Evolutionary conservation across 805 yeast species (phyloP).

Genomic region (Martiniozyma abietophila): DNA sequence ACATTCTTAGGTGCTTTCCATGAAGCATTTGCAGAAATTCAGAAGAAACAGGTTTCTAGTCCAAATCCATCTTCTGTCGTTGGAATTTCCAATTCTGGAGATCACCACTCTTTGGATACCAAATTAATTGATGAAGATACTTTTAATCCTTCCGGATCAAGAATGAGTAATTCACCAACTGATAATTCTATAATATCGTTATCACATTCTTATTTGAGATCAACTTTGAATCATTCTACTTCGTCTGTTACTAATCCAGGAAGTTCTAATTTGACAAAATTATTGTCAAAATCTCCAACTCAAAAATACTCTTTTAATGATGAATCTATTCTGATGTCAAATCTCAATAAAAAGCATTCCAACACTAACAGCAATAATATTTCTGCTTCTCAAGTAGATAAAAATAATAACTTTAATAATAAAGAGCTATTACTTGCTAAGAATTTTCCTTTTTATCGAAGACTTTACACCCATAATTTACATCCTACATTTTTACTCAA

Average conservation of each 20-base stretch:
- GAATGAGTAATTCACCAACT: too few species aligned
- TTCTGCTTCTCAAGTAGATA: conserved; percentile 7
- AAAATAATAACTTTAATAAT: conserved; percentile 6
- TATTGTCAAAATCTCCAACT: conserved; percentile 18
- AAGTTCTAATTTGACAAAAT: conserved; percentile 16
- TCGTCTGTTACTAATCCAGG: neutral
- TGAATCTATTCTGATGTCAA: neutral
- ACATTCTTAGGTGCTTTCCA: conserved; percentile 28
- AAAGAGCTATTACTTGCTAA: conserved; percentile 64
- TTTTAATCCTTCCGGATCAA: too few species aligned
- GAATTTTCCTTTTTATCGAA: conserved; percentile 77
- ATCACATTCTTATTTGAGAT: too few species aligned
- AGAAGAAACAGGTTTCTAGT: too few species aligned
- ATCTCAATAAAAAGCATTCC: too few species aligned
- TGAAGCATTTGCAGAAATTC: conserved; percentile 26
- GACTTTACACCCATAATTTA: conserved; percentile 43
- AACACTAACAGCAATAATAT: conserved; percentile 1
- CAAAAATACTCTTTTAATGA: conserved; percentile 8
- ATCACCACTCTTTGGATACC: too few species aligned
- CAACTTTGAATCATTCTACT: too few species aligned
- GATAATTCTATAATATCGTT: too few species aligned
- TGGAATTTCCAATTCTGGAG: too few species aligned
- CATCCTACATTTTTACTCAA: conserved; percentile 40
- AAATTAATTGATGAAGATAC: too few species aligned
- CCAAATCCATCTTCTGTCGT: conserved; percentile 6